Evolutionary conservation across 2,329 filamentous ascomycete species (phyloP).

Genomic region (Neonectria sp.): DNA sequence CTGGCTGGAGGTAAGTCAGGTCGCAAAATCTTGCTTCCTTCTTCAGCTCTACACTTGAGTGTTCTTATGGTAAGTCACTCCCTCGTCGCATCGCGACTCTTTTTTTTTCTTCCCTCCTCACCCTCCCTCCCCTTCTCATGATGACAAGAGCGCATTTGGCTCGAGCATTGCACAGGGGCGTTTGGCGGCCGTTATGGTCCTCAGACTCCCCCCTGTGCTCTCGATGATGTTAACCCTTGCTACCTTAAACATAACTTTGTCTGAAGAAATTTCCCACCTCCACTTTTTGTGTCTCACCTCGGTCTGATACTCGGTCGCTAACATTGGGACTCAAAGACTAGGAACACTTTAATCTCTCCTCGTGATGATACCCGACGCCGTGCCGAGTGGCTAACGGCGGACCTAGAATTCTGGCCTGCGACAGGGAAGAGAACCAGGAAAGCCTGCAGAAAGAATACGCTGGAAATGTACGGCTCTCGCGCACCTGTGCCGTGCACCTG

Average conservation of each 20-base stretch:
- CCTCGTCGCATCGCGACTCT: slow-evolving; percentile 15
- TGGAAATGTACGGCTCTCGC: slow-evolving; percentile 78
- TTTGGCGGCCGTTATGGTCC: slow-evolving; percentile 83
- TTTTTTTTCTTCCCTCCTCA: background rate
- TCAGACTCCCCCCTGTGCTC: slow-evolving; percentile 71
- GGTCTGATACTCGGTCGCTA: slow-evolving; percentile 40
- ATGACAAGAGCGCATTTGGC: slow-evolving; percentile 99
- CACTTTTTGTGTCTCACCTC: slow-evolving; percentile 23
- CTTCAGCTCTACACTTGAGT: slow-evolving; percentile 30
- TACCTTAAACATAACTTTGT: slow-evolving; percentile 89
- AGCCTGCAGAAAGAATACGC: slow-evolving; percentile 85
- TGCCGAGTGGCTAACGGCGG: slow-evolving; percentile 49
- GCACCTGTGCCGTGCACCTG: slow-evolving; percentile 47
- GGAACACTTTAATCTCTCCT: slow-evolving; percentile 20
- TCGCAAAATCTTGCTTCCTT: slow-evolving; percentile 19
- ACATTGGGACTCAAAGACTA: slow-evolving; percentile 40
- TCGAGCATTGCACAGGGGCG: slow-evolving; percentile 88
- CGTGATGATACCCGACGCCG: slow-evolving; percentile 30
- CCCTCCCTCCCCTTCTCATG: slow-evolving; percentile 67
- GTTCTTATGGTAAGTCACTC: slow-evolving; percentile 42
- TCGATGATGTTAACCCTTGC: slow-evolving; percentile 99
- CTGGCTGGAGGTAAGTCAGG: slow-evolving; percentile 89
- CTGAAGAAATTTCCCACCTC: slow-evolving; percentile 72
- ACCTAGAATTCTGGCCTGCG: slow-evolving; percentile 92
- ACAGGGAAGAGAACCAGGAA: slow-evolving; percentile 91